Conservation (phyloP, 2,329 filamentous ascomycete species). For the Ambrosiella cleistominuta region DNA sequence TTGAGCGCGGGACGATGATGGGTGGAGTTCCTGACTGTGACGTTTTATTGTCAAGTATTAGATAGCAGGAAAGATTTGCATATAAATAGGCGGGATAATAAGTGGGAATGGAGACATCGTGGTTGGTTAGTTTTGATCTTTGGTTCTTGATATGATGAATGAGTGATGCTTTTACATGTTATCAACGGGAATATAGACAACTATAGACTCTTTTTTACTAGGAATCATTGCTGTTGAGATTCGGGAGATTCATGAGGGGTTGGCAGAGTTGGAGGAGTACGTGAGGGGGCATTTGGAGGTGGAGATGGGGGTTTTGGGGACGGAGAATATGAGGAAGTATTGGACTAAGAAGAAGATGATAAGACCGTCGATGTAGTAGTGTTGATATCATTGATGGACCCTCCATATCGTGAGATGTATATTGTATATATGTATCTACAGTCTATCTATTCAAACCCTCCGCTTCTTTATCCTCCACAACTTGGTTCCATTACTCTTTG, state of each 20-base stretch:
- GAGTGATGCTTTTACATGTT: background rate
- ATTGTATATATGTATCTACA: background rate
- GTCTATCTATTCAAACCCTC: background rate
- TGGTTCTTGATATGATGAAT: background rate
- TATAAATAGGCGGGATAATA: background rate
- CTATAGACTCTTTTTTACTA: too few relatives aligned
- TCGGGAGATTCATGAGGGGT: constrained; percentile 56
- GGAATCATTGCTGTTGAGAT: constrained; percentile 40
- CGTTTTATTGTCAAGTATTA: background rate
- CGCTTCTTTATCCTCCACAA: constrained; percentile 33
- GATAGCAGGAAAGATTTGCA: background rate
- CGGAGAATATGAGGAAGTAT: constrained; percentile 75
- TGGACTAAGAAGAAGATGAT: constrained; percentile 64
- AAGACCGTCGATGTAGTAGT: constrained; percentile 43
- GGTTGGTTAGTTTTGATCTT: background rate
- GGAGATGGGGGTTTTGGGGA: constrained; percentile 60
- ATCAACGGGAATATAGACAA: too few relatives aligned
- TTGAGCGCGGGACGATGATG: background rate
- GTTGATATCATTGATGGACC: too few relatives aligned
- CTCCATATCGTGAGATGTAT: background rate
- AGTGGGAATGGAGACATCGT: background rate
- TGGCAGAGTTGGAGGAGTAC: constrained; percentile 52
- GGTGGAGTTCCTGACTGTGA: background rate
- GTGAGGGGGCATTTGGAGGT: constrained; percentile 50
- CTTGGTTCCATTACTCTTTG: constrained; percentile 28